Evolutionary conservation across 2,329 filamentous ascomycete species (phyloP).

Genomic region (Aspergillus novoparasiticus): DNA sequence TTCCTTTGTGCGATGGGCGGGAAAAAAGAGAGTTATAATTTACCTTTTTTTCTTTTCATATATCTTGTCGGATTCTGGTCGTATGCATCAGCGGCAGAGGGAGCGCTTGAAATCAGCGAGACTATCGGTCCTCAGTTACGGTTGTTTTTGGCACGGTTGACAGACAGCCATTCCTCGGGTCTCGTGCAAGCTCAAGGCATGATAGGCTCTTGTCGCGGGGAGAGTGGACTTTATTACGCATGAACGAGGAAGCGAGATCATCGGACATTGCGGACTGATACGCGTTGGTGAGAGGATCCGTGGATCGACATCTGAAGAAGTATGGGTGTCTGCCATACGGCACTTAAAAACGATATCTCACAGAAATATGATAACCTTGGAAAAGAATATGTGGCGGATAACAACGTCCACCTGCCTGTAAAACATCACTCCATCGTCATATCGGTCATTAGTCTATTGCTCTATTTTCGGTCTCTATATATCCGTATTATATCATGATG

Average conservation of each 20-base stretch:
- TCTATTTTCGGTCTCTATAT: neutral
- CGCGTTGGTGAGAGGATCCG: neutral
- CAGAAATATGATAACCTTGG: neutral
- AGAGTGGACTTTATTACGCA: neutral
- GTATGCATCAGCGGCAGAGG: neutral
- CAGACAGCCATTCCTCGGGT: neutral
- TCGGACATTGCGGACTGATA: neutral
- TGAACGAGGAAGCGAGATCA: neutral
- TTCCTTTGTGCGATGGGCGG: neutral
- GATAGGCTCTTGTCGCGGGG: neutral
- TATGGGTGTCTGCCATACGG: neutral
- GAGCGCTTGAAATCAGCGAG: neutral
- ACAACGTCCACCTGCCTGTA: neutral
- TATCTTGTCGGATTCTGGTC: neutral
- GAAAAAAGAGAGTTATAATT: slow-evolving; percentile 6
- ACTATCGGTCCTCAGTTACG: neutral
- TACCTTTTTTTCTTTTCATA: slow-evolving; percentile 3
- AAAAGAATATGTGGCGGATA: neutral
- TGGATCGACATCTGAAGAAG: neutral
- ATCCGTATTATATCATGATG: neutral
- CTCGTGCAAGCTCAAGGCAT: neutral
- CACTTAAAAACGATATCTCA: neutral
- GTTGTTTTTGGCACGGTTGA: neutral
- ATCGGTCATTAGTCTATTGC: neutral
- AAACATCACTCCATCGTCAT: slow-evolving; percentile 3